Evolutionary conservation across 1,284 basidiomycete species (phyloP).

Genomic region (Dichomitus squalens): DNA sequence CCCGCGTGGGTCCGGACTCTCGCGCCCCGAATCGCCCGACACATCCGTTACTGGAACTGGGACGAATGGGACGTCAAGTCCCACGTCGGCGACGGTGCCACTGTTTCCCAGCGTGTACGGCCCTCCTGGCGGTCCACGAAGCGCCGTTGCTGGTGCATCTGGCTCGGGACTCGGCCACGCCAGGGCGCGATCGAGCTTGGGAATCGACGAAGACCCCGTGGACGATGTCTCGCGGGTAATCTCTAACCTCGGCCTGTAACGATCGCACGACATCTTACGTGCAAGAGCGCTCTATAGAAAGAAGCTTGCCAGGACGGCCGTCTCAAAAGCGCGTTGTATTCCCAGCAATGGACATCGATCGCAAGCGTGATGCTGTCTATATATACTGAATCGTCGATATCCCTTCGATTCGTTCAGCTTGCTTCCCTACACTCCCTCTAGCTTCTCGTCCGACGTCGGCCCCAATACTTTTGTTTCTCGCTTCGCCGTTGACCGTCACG

Average conservation of each 20-base stretch:
- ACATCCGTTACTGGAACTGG: slow-evolving; percentile 64
- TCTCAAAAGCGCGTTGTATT: slow-evolving; percentile 14
- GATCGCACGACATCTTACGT: slow-evolving; percentile 1
- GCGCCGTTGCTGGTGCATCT: slow-evolving; percentile 42
- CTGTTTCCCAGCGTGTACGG: slow-evolving; percentile 84
- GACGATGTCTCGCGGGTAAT: slow-evolving; percentile 80
- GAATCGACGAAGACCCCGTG: slow-evolving; percentile 61
- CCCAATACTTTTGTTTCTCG: background rate
- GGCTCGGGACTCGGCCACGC: slow-evolving; percentile 26
- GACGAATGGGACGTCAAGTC: slow-evolving; percentile 70
- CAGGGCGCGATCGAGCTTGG: slow-evolving; percentile 41
- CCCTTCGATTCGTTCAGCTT: background rate
- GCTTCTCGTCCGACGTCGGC: slow-evolving; percentile 3
- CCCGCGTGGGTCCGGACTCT: slow-evolving; percentile 48
- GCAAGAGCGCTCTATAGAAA: slow-evolving; percentile 14
- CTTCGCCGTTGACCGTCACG: background rate
- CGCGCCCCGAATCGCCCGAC: slow-evolving; percentile 75
- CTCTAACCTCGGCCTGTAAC: slow-evolving; percentile 72
- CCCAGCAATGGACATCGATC: slow-evolving; percentile 13
- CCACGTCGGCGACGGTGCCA: slow-evolving; percentile 71
- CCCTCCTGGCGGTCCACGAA: slow-evolving; percentile 50
- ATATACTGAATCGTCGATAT: slow-evolving; percentile 14
- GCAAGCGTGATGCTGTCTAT: slow-evolving; percentile 17
- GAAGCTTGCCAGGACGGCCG: slow-evolving; percentile 12
- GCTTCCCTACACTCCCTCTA: background rate